Conservation (phyloP, 83 land plant genomes). For the Thuja plicata region DNA sequence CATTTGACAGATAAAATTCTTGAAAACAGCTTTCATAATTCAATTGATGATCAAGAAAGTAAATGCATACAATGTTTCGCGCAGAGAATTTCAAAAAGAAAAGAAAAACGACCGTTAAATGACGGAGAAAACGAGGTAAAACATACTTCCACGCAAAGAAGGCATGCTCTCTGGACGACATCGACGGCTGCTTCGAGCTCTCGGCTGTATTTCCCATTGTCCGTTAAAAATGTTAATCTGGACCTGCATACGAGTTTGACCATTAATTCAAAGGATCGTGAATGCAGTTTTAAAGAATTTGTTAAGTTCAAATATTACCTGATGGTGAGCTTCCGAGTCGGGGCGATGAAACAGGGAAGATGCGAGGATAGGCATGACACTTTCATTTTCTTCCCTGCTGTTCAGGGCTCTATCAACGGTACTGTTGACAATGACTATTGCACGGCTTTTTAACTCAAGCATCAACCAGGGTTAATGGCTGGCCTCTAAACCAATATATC, state of each 20-base stretch:
- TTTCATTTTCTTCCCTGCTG: background rate
- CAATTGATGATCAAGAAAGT: background rate
- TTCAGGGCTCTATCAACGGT: too few species aligned
- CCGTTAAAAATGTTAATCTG: conserved; percentile 37
- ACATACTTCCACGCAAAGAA: conserved; percentile 62
- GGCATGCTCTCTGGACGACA: conserved; percentile 67
- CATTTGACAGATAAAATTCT: background rate
- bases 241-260: conserved; percentile 9
- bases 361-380: background rate
- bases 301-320: background rate
- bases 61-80: background rate
- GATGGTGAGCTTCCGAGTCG: background rate
- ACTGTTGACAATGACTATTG: too few species aligned
- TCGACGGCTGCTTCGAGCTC: conserved; percentile 69
- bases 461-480: too few species aligned
- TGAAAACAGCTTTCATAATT: background rate
- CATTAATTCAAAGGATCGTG: background rate
- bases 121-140: background rate
- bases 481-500: too few species aligned
- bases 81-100: background rate
- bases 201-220: conserved; percentile 38
- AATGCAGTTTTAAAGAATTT: too few species aligned
- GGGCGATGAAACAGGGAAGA: background rate
- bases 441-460: too few species aligned
- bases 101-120: background rate